These are phyloP conservation scores for Ogataea degrootiae DNA, from an alignment of 805 yeast species.

Conservation along the genomic window DNA sequence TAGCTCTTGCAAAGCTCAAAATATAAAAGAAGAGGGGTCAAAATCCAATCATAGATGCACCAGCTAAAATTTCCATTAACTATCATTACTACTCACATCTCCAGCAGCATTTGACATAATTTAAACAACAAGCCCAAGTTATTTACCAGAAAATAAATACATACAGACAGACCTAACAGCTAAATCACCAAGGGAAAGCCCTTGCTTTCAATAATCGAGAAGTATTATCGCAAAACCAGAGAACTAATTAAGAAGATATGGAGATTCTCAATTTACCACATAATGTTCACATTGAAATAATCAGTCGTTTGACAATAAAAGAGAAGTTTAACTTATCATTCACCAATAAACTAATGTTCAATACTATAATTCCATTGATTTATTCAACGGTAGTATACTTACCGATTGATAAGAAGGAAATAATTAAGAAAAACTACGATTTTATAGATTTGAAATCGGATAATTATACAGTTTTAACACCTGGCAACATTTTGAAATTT, in stretches of 20 bases:
- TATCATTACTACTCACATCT: too few relatives aligned
- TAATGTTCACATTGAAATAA: constrained; percentile 19
- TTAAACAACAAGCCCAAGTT: too few relatives aligned
- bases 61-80: too few relatives aligned
- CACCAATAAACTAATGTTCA: constrained; percentile 18
- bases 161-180: too few relatives aligned
- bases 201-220: too few relatives aligned
- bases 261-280: constrained; percentile 20
- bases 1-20: too few relatives aligned
- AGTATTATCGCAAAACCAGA: too few relatives aligned
- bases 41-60: too few relatives aligned
- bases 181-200: too few relatives aligned
- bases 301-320: constrained; percentile 10
- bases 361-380: constrained; percentile 17
- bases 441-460: constrained; percentile 16
- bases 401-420: not conserved
- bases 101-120: too few relatives aligned
- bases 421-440: constrained; percentile 11
- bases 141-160: too few relatives aligned
- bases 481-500: constrained; percentile 10
- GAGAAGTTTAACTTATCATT: constrained; percentile 17
- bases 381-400: constrained; percentile 18
- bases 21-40: too few relatives aligned
- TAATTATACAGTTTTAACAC: constrained; percentile 11
- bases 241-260: constrained; percentile 6